Evolutionary conservation across 1,139 yeast species (phyloP), one percentile per base, ranked within the genome.

Genomic region (Blastobotrys arbuscula): DNA sequence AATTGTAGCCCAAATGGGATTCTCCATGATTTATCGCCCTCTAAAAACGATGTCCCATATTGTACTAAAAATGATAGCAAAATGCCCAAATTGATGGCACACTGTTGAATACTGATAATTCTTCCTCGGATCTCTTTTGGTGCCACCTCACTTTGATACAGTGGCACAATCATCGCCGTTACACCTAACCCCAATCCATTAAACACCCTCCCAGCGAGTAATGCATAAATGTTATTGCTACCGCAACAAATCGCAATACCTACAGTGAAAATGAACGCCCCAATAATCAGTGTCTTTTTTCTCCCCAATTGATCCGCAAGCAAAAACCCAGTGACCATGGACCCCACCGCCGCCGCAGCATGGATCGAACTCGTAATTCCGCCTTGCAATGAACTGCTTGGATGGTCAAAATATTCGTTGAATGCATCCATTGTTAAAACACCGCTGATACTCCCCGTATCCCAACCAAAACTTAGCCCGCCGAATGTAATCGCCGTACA

Each of bases 181-280:
- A 40, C 44, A 2, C 44, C 44, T 4, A 23, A 15, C 26, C 24
- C 37, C 36, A 40, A 8, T 8, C 81, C 79, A 39, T 75, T 68
- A 23, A 79, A 62, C 49, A 66, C 53, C 3, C 67, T 51, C 10
- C 67, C 67, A 13, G 55, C 60, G 31, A 58, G 48, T 19, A 61
- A 50, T 12, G 48, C 36, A 19, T 47, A 45, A 15, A 53, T 44
- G 38, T 53, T 51, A 30, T 53, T 51, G 9, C 53, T 47, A 21
- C 42, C 53, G 16, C 52, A 40, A 38, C 55, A 51, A 10, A 52
- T 49, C 31, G 54, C 54, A 40, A 53, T 47, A 7, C 55, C 55
- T 9, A 50, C 28, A 10, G 54, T 53, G 45, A 53, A 53, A 21
- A 51, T 13, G 2, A 39, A 36, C 2, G 54, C 51, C 7, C 55